These are phyloP conservation scores for Blepharisma undulans DNA, from an alignment of 169 alveolate genomes.

Conservation along the genomic window DNA sequence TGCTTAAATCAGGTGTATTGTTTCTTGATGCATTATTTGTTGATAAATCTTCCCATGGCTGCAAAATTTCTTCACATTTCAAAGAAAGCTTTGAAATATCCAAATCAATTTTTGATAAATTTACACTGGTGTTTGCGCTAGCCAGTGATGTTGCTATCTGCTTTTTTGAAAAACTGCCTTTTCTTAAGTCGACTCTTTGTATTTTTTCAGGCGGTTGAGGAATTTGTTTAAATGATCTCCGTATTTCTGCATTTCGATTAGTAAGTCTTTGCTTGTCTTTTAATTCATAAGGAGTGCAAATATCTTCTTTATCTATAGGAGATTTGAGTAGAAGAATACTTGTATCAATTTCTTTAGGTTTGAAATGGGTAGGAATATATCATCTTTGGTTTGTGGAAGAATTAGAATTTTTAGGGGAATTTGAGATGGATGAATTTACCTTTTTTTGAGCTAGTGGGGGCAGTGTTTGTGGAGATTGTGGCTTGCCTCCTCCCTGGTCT, in stretches of 20 bases:
- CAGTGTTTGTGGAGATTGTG: slow-evolving; percentile 11
- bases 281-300: slow-evolving; percentile 25
- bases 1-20: background rate
- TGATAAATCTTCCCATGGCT: background rate
- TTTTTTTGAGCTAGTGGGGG: background rate
- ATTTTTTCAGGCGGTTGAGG: background rate
- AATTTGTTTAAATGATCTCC: background rate
- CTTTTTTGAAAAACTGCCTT: slow-evolving; percentile 17
- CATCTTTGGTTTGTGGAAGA: background rate
- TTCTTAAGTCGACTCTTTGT: background rate
- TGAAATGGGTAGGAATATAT: background rate
- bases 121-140: background rate
- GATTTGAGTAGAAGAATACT: background rate
- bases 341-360: slow-evolving; percentile 8
- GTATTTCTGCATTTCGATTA: background rate
- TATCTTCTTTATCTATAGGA: background rate
- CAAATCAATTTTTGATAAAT: background rate
- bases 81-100: background rate
- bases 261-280: background rate
- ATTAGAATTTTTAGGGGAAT: background rate
- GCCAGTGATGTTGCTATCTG: background rate
- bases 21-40: background rate
- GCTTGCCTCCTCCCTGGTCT: slow-evolving; percentile 33
- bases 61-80: background rate
- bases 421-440: background rate